A percentile compares a stretch with the other conserved stretches of the same genome.
Evolutionary conservation across 1,284 basidiomycete genomes (phyloP).

Genomic region (Kalmanozyma brasiliensis): DNA sequence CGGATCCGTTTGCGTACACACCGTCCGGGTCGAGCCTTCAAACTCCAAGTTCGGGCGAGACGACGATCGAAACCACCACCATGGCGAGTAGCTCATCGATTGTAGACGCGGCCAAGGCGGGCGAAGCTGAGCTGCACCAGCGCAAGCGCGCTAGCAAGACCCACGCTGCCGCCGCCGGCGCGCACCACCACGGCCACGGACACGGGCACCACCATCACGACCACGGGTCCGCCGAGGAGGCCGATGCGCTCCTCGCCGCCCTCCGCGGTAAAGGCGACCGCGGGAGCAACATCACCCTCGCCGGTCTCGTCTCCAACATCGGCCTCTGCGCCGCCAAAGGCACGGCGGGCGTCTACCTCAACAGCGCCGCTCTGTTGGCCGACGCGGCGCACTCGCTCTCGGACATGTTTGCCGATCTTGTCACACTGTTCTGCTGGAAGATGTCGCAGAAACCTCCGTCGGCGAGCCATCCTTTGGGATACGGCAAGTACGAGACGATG

Average conservation of each 20-base stretch:
- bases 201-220: constrained; percentile 50
- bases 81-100: constrained; percentile 25
- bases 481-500: constrained; percentile 91
- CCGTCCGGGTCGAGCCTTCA: constrained; percentile 5
- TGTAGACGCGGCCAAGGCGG: constrained; percentile 27
- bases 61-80: not conserved
- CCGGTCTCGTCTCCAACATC: constrained; percentile 85
- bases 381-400: constrained; percentile 95
- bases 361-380: constrained; percentile 89
- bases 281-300: constrained; percentile 68
- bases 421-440: constrained; percentile 90
- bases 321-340: constrained; percentile 85
- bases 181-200: not conserved
- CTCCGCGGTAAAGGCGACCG: constrained; percentile 59
- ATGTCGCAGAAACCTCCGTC: constrained; percentile 83
- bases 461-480: constrained; percentile 82
- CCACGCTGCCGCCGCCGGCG: constrained; percentile 3
- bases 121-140: constrained; percentile 21
- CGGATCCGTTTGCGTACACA: constrained; percentile 30
- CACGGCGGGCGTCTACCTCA: constrained; percentile 69
- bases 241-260: constrained; percentile 64
- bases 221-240: constrained; percentile 66
- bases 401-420: constrained; percentile 86
- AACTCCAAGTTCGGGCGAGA: not conserved
- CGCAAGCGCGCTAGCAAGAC: constrained; percentile 12